Base-by-base conservation (phyloP, 371 early-diverging fungal species). In the Apophysomyces variabilis region DNA sequence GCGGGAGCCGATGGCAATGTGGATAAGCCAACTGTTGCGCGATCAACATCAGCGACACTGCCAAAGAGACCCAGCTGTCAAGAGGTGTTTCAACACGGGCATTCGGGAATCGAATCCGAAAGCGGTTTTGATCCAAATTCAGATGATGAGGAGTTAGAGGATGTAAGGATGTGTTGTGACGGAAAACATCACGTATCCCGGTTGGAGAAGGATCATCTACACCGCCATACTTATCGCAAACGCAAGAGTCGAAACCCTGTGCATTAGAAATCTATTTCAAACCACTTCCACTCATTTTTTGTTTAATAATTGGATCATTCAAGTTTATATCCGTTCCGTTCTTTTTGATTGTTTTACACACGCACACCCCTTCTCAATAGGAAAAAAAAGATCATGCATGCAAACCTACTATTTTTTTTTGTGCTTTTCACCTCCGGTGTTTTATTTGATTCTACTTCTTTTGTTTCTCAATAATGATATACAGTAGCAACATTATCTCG, bases 401-500 rank as follows among this genome's bases (percentile, higher is more conserved):
- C 54, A 50, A 50, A 41, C 41, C 41, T 13, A 41, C 13, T 41
- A 8, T 13, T 11, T 21, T 13, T 11, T 21, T 21, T 21, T 11
- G 54, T 18, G 11, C 4, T 47, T 47, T 47, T 47, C n/a, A 4
- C 18, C 47, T 7, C 11, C 3, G 21, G 9, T n/a, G 7, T 47
- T 47, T 47, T 47, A 32, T 50, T 50, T 3, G 32, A 26, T 26
- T 26, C 21, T 50, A 21, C 16, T 21, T 26, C 7, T 47, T 47
- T 13, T 47, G 7, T 16, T 14, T 32, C 56, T 68, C 66, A 78
- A 68, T 75, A 80, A 45, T 77, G 77, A 60, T 83, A 77, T 38
- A 83, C 76, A 44, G 84, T 77, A 7, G 86, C 79, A 60, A 89
- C 76, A 38, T 76, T 82, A 37, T 88, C 86, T 38, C 82, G 66